Evolutionary conservation across 2,329 filamentous ascomycete genomes (phyloP), one percentile per base, ranked within the genome.

Genomic region (Neoarthrinium moseri): DNA sequence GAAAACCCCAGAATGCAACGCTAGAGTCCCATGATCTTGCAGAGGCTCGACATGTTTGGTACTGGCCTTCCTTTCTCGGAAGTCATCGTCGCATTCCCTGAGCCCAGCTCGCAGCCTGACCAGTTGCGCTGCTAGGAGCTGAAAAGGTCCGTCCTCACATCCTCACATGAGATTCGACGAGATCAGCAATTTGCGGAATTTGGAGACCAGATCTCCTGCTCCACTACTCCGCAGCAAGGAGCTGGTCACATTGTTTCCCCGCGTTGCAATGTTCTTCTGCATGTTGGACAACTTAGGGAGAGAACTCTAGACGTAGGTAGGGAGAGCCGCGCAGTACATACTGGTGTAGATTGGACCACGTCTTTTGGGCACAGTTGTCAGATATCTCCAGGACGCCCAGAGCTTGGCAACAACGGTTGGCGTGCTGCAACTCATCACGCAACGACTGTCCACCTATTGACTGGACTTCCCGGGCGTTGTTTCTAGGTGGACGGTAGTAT

Each of bases 241-340:
- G 37, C 27, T n/a, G 27, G 27, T 43, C 39, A 43, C 39, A 34
- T 43, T 43, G 18, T 29, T 32, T 22, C 39, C 39, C 39, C 37
- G 24, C 37, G 24, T 18, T 18, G 22, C n/a, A n/a, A n/a, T 32
- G 29, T 17, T 17, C 6, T 2, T 12, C 29, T 12, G 3, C 13
- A 32, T 11, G 7, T 32, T 32, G 29, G 29, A 32, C 29, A 12
- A 32, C n/a, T n/a, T n/a, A n/a, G n/a, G n/a, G n/a, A n/a, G n/a
- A n/a, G n/a, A n/a, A n/a, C n/a, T n/a, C n/a, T n/a, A n/a, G n/a
- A n/a, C n/a, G n/a, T n/a, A n/a, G n/a, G n/a, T n/a, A n/a, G n/a
- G n/a, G n/a, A n/a, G n/a, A n/a, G n/a, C n/a, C n/a, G n/a, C n/a
- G n/a, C n/a, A n/a, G n/a, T n/a, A n/a, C n/a, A n/a, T n/a, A n/a